Evolutionary conservation across 208 protist species (phyloP).

Genomic region (Crithidia acanthocephali): DNA sequence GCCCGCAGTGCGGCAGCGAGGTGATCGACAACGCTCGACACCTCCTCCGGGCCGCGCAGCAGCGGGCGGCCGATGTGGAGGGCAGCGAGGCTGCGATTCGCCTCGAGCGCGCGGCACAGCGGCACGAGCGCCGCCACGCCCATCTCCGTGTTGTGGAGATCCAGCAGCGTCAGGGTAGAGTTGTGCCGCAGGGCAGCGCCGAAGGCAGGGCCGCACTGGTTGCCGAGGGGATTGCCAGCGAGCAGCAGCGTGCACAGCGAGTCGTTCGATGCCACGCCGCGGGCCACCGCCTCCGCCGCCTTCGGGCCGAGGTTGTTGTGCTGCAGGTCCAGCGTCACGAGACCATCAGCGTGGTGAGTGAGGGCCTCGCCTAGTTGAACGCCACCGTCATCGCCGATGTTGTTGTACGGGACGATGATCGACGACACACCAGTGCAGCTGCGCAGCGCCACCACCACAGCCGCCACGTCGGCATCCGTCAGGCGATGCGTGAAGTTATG

Average conservation of each 20-base stretch:
- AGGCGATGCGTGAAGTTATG: constrained; percentile 64
- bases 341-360: constrained; percentile 26
- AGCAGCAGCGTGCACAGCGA: constrained; percentile 43
- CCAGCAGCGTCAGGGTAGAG: constrained; percentile 43
- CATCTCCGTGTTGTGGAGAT: constrained; percentile 62
- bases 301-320: constrained; percentile 63
- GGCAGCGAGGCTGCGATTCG: constrained; percentile 49
- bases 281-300: constrained; percentile 44
- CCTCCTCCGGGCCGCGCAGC: constrained; percentile 59
- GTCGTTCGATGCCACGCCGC: constrained; percentile 31
- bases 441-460: constrained; percentile 38
- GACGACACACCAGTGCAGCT: constrained; percentile 33
- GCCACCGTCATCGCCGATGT: constrained; percentile 49
- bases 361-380: constrained; percentile 50
- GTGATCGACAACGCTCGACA: constrained; percentile 72
- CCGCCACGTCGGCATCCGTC: constrained; percentile 59
- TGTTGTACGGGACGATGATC: constrained; percentile 73
- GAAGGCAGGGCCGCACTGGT: constrained; percentile 41
- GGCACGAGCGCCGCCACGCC: constrained; percentile 63
- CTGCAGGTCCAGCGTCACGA: constrained; percentile 63
- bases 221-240: constrained; percentile 63
- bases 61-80: constrained; percentile 74
- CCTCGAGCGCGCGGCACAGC: constrained; percentile 40
- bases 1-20: constrained; percentile 47
- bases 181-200: constrained; percentile 42